A percentile compares a stretch with the other conserved stretches of the same genome.
Conservation (phyloP, 129 eudicot species). For the Flaveria bidentis region DNA sequence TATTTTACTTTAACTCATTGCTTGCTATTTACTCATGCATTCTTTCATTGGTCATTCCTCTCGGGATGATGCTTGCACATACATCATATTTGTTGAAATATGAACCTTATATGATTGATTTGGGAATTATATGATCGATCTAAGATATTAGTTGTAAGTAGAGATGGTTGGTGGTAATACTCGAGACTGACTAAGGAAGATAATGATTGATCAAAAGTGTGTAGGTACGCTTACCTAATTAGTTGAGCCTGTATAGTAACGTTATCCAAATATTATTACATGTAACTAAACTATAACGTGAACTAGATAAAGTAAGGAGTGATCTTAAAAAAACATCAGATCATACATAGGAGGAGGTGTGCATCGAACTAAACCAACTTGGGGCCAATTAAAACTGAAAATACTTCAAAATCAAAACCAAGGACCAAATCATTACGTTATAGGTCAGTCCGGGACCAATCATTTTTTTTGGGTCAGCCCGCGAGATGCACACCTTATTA, state of each 20-base stretch:
- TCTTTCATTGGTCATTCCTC: conserved; percentile 12
- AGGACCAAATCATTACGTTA: no score
- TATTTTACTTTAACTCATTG: neutral
- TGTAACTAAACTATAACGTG: neutral
- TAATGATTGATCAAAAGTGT: no score
- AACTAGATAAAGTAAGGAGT: neutral
- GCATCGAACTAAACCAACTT: no score
- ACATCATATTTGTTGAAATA: neutral
- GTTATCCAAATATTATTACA: neutral
- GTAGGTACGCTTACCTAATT: neutral
- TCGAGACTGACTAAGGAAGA: no score
- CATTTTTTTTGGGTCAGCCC: no score
- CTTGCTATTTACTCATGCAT: conserved; percentile 31
- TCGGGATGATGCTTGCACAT: conserved; percentile 20
- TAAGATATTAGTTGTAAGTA: neutral
- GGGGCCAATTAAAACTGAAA: no score
- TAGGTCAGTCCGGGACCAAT: no score
- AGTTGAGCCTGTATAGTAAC: neutral
- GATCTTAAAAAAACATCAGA: neutral
- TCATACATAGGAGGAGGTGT: no score
- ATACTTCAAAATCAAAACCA: no score
- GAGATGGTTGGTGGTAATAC: neutral
- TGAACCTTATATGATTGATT: neutral
- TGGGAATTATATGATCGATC: neutral
- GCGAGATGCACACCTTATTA: no score